These are phyloP conservation scores for Capsella rubella DNA, from an alignment of 441 rosid species.

Conservation along the genomic window DNA sequence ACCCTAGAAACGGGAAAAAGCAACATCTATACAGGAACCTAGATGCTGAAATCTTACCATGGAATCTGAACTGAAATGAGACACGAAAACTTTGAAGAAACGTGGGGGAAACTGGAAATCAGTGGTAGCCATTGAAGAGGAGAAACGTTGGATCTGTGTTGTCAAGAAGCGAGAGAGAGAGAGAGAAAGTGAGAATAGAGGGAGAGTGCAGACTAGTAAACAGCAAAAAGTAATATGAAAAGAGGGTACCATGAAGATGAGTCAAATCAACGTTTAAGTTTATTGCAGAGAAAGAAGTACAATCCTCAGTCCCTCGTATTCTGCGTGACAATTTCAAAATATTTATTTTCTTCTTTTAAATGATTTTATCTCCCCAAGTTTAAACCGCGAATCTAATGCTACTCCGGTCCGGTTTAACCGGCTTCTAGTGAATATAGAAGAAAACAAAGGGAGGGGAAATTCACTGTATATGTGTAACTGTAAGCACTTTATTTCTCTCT, in stretches of 20 bases:
- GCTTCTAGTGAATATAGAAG: neutral
- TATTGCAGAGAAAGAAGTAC: neutral
- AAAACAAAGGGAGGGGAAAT: neutral
- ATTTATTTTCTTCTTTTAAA: neutral
- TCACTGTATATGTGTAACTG: neutral
- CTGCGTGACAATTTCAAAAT: neutral
- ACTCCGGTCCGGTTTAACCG: neutral
- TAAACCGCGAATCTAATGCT: neutral
- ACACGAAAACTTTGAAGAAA: constrained; percentile 27
- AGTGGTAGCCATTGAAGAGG: constrained; percentile 18
- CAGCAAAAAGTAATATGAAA: neutral
- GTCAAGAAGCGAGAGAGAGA: neutral
- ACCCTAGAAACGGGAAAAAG: neutral
- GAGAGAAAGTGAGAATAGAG: neutral
- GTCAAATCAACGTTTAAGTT: constrained; percentile 9
- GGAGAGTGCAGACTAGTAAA: neutral
- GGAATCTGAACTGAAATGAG: constrained; percentile 3
- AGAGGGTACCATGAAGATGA: neutral
- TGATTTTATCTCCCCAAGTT: neutral
- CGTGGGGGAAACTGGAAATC: neutral
- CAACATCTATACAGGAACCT: neutral
- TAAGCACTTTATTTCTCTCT: constrained; percentile 1
- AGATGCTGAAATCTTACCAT: neutral
- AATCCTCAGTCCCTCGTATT: neutral
- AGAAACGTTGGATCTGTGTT: neutral